phyloP scores from a whole-genome alignment of 495 filamentous ascomycete species.

The Aspergillus biplanus region DNA sequence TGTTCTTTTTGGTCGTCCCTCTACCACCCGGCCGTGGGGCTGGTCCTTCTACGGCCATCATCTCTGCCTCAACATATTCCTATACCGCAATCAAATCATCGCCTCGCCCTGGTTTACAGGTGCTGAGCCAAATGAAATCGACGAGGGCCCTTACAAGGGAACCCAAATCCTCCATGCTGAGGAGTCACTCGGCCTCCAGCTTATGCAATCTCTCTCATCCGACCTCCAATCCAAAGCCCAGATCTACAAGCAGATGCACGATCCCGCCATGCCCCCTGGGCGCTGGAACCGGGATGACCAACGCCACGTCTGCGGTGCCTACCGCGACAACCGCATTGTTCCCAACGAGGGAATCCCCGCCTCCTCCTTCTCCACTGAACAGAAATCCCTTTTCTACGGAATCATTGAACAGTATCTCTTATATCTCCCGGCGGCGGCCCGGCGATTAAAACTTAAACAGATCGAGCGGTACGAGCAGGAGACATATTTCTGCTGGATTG shows the following conservation, averaged over 20 bases:
- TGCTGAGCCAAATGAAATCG: constrained; percentile 76
- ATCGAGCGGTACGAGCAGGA: constrained; percentile 57
- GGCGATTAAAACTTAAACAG: constrained; percentile 54
- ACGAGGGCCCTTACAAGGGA: constrained; percentile 61
- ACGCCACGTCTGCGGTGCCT: constrained; percentile 73
- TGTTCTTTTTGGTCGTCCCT: constrained; percentile 61
- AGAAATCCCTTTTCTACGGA: constrained; percentile 56
- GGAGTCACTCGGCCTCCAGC: constrained; percentile 59
- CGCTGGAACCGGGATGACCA: constrained; percentile 78
- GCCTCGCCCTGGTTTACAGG: constrained; percentile 74
- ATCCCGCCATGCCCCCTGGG: constrained; percentile 64
- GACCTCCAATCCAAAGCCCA: constrained; percentile 55
- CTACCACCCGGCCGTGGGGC: constrained; percentile 62
- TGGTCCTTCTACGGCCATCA: constrained; percentile 80
- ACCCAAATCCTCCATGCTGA: constrained; percentile 68
- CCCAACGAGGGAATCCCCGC: constrained; percentile 69
- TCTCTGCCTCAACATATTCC: constrained; percentile 68
- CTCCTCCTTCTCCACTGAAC: constrained; percentile 42
- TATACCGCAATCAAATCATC: constrained; percentile 62
- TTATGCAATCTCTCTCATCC: constrained; percentile 66
- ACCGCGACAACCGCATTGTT: constrained; percentile 74
- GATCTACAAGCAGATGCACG: constrained; percentile 58
- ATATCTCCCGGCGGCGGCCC: constrained; percentile 60
- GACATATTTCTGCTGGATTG: constrained; percentile 80
- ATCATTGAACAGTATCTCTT: constrained; percentile 65